These are phyloP conservation scores for Penicillium hordei DNA, from an alignment of 2,329 filamentous ascomycete species.

Conservation along the genomic window DNA sequence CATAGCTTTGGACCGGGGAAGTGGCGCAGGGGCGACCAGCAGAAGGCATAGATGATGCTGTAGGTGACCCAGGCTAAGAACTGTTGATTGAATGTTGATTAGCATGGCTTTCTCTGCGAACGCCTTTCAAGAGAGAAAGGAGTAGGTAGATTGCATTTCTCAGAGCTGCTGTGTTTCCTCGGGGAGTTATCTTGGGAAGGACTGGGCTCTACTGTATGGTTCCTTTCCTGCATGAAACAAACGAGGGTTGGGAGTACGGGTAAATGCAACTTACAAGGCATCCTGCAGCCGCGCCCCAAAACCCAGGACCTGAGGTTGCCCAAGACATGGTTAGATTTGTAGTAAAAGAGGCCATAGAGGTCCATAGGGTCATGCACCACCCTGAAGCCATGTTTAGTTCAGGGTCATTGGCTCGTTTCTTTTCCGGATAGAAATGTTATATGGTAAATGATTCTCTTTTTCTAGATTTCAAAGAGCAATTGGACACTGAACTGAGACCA, in stretches of 20 bases:
- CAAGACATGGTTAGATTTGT: slow-evolving; percentile 10
- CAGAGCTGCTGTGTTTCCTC: not conserved
- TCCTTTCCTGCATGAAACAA: slow-evolving; percentile 14
- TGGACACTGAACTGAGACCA: not conserved
- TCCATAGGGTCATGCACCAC: slow-evolving; percentile 4
- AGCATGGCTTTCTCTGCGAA: not conserved
- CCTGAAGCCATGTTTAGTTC: slow-evolving; percentile 8
- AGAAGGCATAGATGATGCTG: slow-evolving; percentile 22
- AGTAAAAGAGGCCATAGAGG: not conserved
- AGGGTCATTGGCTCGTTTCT: not conserved
- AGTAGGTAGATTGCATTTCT: not conserved
- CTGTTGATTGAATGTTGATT: not conserved
- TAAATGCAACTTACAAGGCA: slow-evolving; percentile 23
- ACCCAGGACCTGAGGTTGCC: slow-evolving; percentile 8
- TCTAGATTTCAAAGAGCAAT: not conserved
- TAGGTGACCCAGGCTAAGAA: slow-evolving; percentile 1
- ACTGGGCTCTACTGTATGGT: slow-evolving; percentile 7
- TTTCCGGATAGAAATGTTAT: not conserved
- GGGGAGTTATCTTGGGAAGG: not conserved
- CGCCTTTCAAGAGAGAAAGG: not conserved
- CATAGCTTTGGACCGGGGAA: slow-evolving; percentile 33
- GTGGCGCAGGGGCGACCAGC: slow-evolving; percentile 24
- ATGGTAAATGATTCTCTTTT: not conserved
- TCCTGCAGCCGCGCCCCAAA: slow-evolving; percentile 20
- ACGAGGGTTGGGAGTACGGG: slow-evolving; percentile 10